Conservation (phyloP, 1,284 basidiomycete genomes). For the Ganoderma sinense region DNA sequence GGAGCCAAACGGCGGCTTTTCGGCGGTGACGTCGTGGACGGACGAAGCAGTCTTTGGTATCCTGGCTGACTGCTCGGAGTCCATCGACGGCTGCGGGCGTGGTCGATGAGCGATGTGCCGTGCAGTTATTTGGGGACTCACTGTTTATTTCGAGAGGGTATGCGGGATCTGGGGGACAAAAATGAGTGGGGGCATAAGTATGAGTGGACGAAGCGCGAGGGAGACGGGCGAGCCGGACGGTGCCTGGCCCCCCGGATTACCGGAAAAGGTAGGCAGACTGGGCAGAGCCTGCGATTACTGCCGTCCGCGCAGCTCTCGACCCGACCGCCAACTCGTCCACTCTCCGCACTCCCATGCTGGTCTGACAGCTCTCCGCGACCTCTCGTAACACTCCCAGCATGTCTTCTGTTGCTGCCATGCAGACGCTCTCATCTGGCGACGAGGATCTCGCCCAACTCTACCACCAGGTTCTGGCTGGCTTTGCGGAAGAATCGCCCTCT, state of each 20-base stretch:
- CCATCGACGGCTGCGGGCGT: neutral
- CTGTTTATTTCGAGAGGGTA: neutral
- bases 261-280: slow-evolving; percentile 21
- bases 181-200: neutral
- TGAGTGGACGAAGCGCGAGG: neutral
- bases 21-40: slow-evolving; percentile 62
- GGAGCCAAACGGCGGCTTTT: slow-evolving; percentile 76
- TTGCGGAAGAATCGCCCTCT: slow-evolving; percentile 55
- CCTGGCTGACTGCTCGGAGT: slow-evolving; percentile 1
- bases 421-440: slow-evolving; percentile 54
- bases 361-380: neutral
- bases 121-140: neutral
- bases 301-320: slow-evolving; percentile 14
- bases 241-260: slow-evolving; percentile 17
- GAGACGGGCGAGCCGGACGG: slow-evolving; percentile 10
- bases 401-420: slow-evolving; percentile 38
- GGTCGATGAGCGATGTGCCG: neutral
- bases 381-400: slow-evolving; percentile 24
- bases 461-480: slow-evolving; percentile 74
- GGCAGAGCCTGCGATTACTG: slow-evolving; percentile 13
- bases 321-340: slow-evolving; percentile 13
- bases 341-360: slow-evolving; percentile 5
- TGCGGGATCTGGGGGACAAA: neutral
- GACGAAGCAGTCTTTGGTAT: slow-evolving; percentile 55
- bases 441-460: slow-evolving; percentile 76